Evolutionary conservation across 208 protist species (phyloP).

Genomic region (Acanthamoeba royreba): DNA sequence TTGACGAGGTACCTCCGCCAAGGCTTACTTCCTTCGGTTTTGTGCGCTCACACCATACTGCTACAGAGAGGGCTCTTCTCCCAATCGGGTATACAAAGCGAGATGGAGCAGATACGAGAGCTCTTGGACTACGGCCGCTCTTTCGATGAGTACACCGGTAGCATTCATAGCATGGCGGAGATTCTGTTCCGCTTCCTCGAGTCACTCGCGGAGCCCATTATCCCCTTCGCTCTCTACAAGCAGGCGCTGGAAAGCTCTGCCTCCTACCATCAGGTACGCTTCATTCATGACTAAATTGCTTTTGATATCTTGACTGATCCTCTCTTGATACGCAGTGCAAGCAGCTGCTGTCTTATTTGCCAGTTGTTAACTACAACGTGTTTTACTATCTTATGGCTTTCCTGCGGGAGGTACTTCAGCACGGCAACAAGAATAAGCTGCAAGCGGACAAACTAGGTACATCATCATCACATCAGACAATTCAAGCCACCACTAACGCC

Average conservation of each 20-base stretch:
- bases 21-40: not conserved
- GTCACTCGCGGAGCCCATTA: constrained; percentile 60
- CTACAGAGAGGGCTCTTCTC: constrained; percentile 58
- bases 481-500: not conserved
- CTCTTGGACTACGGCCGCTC: constrained; percentile 58
- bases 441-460: constrained; percentile 41
- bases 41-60: not conserved
- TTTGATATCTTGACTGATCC: too few relatives aligned
- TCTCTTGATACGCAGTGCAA: constrained; percentile 45
- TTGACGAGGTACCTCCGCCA: constrained; percentile 44
- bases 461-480: too few relatives aligned
- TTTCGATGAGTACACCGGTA: constrained; percentile 50
- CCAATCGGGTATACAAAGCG: constrained; percentile 39
- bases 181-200: constrained; percentile 69
- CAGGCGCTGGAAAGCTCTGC: constrained; percentile 55
- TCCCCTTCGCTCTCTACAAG: constrained; percentile 65
- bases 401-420: constrained; percentile 62
- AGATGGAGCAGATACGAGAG: constrained; percentile 66
- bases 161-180: constrained; percentile 70
- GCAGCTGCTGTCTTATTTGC: constrained; percentile 59
- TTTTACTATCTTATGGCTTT: constrained; percentile 78
- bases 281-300: too few relatives aligned
- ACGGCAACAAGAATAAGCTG: constrained; percentile 21
- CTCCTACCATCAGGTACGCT: not conserved
- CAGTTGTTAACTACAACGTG: constrained; percentile 70